Base-by-base conservation (phyloP, 148 eudicot genomes). In the Dysphania ambrosioides region DNA sequence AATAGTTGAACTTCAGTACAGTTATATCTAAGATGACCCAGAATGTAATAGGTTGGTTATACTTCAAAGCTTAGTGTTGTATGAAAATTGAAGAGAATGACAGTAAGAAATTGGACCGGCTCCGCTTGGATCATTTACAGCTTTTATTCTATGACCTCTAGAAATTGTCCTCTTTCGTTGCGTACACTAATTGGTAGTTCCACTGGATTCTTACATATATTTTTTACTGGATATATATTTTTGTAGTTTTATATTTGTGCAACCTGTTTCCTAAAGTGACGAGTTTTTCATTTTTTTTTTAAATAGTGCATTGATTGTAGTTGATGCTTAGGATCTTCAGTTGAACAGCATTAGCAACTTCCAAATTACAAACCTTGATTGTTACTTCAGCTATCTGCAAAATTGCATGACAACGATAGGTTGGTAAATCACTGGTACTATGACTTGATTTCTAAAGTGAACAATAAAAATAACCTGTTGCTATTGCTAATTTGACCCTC, bases 401-500 rank as follows among this genome's bases (percentile, higher is more conserved):
- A 1, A 2, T 62, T 27, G 24, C 35, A 61, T 27, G 13, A 16
- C 21, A 44, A 44, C 5, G 8, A 15, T 62, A 23, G 19, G 8
- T 0, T 13, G 15, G 32, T 4, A 18, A 41, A 19, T 36, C 21
- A 9, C 7, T 29, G 16, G 6, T 34, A 53, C 31, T 6, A 6
- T 59, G 19, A 23, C 49, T 53, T 2, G 16, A 29, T 36, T 77
- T 41, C 49, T 66, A 26, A 1, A 47, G 53, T 47, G 15, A 21
- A 47, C 5, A 0, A 5, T 59, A 42, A 15, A 53, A 30, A 64
- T 5, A 6, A 13, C 6, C 70, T 83, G 18, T 53, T 32, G 41
- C 7, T 30, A 4, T 75, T 77, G n/a, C 36, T 72, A 34, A 68
- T 73, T 49, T 19, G 51, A 34, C 4, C 40, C 21, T 65, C 3